phyloP scores from a whole-genome alignment of 2,329 filamentous ascomycete species.

The Cercospora zeae-maydis region DNA sequence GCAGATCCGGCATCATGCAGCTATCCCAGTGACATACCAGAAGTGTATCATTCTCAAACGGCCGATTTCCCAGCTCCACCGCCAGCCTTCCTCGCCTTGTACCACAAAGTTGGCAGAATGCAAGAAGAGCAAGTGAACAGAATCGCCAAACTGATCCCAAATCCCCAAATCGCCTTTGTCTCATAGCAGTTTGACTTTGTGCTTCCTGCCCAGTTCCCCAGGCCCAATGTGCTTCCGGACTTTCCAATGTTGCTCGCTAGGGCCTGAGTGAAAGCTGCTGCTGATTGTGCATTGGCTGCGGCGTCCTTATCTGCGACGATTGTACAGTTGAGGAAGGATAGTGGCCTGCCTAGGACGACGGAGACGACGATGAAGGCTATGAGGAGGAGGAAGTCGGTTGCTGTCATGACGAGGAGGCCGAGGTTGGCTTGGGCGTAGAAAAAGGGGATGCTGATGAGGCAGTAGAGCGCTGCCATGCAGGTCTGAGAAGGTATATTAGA shows the following conservation, averaged over 20 bases:
- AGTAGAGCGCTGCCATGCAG: conserved; percentile 74
- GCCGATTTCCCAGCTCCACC: conserved; percentile 18
- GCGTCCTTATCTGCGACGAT: conserved; percentile 49
- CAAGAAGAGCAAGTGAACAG: conserved; percentile 46
- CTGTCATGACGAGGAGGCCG: conserved; percentile 69
- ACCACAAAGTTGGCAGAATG: conserved; percentile 48
- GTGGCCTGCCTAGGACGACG: conserved; percentile 72
- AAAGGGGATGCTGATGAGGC: conserved; percentile 64
- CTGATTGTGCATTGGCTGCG: conserved; percentile 45
- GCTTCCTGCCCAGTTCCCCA: conserved; percentile 57
- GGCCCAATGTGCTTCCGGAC: conserved; percentile 49
- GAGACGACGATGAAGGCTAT: conserved; percentile 75
- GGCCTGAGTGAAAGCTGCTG: conserved; percentile 53
- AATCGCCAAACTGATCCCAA: conserved; percentile 70
- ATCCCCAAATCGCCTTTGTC: conserved; percentile 83
- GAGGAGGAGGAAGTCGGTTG: conserved; percentile 65
- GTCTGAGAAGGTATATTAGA: conserved; percentile 50
- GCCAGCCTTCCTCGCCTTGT: conserved; percentile 47
- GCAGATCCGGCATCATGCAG: neutral
- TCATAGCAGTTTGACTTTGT: conserved; percentile 69
- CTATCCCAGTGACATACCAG: neutral
- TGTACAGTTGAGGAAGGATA: conserved; percentile 73
- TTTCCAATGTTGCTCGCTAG: conserved; percentile 52
- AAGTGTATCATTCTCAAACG: conserved; percentile 4
- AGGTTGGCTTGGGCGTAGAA: conserved; percentile 77